Evolutionary conservation across 2,329 filamentous ascomycete genomes (phyloP).

Genomic region (Microdochium bolleyi): DNA sequence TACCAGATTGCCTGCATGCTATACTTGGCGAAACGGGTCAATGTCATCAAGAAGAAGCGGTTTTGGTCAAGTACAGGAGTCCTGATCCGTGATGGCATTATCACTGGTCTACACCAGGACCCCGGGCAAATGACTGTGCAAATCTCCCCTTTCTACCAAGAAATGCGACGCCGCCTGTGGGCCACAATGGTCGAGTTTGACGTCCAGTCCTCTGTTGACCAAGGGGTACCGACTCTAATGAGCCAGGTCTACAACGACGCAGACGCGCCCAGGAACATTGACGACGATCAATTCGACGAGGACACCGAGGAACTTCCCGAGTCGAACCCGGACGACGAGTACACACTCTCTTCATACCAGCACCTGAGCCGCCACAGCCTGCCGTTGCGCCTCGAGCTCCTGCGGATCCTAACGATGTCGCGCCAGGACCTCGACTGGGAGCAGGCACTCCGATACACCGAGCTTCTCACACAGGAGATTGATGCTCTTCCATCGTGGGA

Average conservation of each 20-base stretch:
- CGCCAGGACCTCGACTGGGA: conserved; percentile 51
- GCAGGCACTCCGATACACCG: conserved; percentile 52
- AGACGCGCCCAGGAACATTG: conserved; percentile 46
- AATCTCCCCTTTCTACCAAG: conserved; percentile 51
- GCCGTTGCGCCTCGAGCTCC: conserved; percentile 47
- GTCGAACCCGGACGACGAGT: conserved; percentile 42
- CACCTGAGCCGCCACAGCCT: conserved; percentile 49
- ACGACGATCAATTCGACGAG: conserved; percentile 50
- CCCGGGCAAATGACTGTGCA: conserved; percentile 45
- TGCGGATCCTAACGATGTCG: conserved; percentile 45
- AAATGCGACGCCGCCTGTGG: conserved; percentile 55
- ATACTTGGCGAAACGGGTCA: conserved; percentile 54
- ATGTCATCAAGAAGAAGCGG: conserved; percentile 57
- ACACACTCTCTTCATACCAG: conserved; percentile 53
- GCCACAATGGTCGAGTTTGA: conserved; percentile 55
- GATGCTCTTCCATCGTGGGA: conserved; percentile 52
- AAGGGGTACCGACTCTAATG: conserved; percentile 49
- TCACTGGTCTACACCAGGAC: conserved; percentile 51
- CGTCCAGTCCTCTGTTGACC: conserved; percentile 53
- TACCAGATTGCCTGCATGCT: conserved; percentile 52
- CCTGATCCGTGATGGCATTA: conserved; percentile 49
- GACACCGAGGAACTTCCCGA: conserved; percentile 40
- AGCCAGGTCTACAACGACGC: conserved; percentile 49
- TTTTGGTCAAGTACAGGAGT: conserved; percentile 52
- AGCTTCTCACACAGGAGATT: conserved; percentile 53